Base-by-base conservation (phyloP, 1,139 yeast species). In the Kodamaea derodonti region DNA sequence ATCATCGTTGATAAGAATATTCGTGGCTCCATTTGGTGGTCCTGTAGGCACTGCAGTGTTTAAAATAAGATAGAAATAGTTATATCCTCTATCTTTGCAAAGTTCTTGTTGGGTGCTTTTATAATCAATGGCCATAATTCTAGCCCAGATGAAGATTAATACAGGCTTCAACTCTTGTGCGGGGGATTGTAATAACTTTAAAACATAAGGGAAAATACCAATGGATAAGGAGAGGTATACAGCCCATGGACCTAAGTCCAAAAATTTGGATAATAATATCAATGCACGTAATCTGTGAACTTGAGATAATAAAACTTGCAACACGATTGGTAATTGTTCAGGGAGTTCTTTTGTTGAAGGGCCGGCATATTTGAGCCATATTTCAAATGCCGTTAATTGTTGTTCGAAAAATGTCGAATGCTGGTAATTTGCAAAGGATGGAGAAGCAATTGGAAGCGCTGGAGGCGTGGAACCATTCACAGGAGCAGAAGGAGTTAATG, bases 221-320 rank as follows among this genome's bases (percentile, higher is more conserved):
- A 92, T 90, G 3, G 96, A 85, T 25, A 92, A 66, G 0, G 97
- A 95, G 28, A 90, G 66, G 48, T 88, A 87, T 0, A 92, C 98
- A 0, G 98, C 97, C 94, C 96, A 87, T 0, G 98, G 97, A 0
- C 99, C 99, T 29, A 92, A 64, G 57, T 92, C 98, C 28, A 92
- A 68, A 54, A 90, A 92, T 45, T 86, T 78, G 3, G 95, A 84
- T 9, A 94, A 66, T 38, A 94, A 59, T 24, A 87, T 85, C 34
- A 92, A 66, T 0, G 99, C 98, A 22, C 97, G 64, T 11, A 92
- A 73, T 41, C 98, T 75, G 58, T 92, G 98, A 0, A 88, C 95
- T 55, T 94, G 99, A 0, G 97, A 90, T 20, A 92, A 64, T 25
- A 92, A 65, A 8, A 92, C 97, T 55, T 92, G 99, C 17, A 94